Evolutionary conservation across 805 yeast species (phyloP).

Genomic region (Spathaspora sp.): DNA sequence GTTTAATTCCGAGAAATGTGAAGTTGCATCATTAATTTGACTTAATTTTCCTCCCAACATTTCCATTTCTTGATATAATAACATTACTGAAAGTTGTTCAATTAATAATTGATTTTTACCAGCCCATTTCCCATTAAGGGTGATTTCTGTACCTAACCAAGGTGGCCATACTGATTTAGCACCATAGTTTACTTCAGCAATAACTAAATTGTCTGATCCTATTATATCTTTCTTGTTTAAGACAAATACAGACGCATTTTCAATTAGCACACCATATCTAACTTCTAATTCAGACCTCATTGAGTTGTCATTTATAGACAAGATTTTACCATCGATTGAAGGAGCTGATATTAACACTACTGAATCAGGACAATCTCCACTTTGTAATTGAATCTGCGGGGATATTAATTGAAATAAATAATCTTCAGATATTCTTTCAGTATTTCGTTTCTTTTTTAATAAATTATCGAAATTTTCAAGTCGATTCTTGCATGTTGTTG

Average conservation of each 20-base stretch:
- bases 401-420: slow-evolving; percentile 35
- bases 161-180: slow-evolving; percentile 76
- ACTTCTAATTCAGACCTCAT: slow-evolving; percentile 43
- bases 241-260: slow-evolving; percentile 70
- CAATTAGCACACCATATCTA: slow-evolving; percentile 64
- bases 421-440: slow-evolving; percentile 34
- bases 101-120: slow-evolving; percentile 51
- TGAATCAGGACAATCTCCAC: slow-evolving; percentile 42
- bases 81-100: slow-evolving; percentile 57
- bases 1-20: not conserved
- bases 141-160: slow-evolving; percentile 74
- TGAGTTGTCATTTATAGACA: slow-evolving; percentile 51
- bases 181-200: slow-evolving; percentile 54
- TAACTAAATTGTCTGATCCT: slow-evolving; percentile 19
- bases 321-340: slow-evolving; percentile 59
- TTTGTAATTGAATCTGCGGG: slow-evolving; percentile 42
- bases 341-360: slow-evolving; percentile 74
- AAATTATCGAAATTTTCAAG: slow-evolving; percentile 31
- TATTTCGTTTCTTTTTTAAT: slow-evolving; percentile 16
- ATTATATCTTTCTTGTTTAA: slow-evolving; percentile 25
- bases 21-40: slow-evolving; percentile 5
- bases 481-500: slow-evolving; percentile 13
- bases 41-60: slow-evolving; percentile 21
- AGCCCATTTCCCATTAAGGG: slow-evolving; percentile 41
- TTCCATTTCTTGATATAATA: slow-evolving; percentile 49